Conservation (phyloP, 2,329 filamentous ascomycete species). For the Graphiopsis chlorocephala region DNA sequence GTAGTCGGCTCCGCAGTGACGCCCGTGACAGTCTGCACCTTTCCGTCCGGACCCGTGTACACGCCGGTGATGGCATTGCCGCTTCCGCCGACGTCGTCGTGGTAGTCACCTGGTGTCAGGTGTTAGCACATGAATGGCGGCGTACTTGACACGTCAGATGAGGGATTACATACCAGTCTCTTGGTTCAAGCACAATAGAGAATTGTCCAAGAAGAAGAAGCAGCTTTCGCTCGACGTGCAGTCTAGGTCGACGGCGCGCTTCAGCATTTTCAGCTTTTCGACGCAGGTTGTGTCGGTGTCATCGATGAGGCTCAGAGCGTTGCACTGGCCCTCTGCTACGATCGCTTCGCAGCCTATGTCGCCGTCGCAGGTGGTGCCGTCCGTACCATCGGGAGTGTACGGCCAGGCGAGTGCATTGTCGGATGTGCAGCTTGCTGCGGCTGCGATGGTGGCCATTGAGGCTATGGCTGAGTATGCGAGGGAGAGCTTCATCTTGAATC, state of each 20-base stretch:
- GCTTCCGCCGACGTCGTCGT: slow-evolving; percentile 18
- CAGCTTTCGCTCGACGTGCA: slow-evolving; percentile 12
- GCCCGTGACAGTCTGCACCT: slow-evolving; percentile 18
- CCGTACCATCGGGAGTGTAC: neutral
- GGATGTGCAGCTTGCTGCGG: slow-evolving; percentile 7
- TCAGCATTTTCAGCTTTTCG: slow-evolving; percentile 5
- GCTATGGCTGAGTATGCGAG: neutral
- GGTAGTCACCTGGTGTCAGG: slow-evolving; percentile 14
- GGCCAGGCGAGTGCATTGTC: slow-evolving; percentile 3
- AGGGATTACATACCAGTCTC: slow-evolving; percentile 10
- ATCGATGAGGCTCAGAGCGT: slow-evolving; percentile 13
- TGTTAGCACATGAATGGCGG: neutral
- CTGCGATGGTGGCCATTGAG: neutral
- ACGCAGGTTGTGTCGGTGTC: slow-evolving; percentile 3
- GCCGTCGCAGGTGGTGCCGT: slow-evolving; percentile 2
- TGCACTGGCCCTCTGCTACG: slow-evolving; percentile 16
- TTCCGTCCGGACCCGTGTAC: slow-evolving; percentile 18
- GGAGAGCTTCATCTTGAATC: slow-evolving; percentile 19
- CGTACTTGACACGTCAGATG: neutral
- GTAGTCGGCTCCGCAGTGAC: slow-evolving; percentile 9
- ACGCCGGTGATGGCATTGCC: slow-evolving; percentile 16
- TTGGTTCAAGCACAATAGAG: slow-evolving; percentile 9
- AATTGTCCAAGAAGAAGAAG: slow-evolving; percentile 1
- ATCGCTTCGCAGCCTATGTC: slow-evolving; percentile 4
- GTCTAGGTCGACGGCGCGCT: neutral